Percentiles rank a stretch among this genome's conserved stretches.
These are phyloP conservation scores for Coemansia sp. DNA, from an alignment of 192 early-diverging fungal genomes.

Conservation along the genomic window DNA sequence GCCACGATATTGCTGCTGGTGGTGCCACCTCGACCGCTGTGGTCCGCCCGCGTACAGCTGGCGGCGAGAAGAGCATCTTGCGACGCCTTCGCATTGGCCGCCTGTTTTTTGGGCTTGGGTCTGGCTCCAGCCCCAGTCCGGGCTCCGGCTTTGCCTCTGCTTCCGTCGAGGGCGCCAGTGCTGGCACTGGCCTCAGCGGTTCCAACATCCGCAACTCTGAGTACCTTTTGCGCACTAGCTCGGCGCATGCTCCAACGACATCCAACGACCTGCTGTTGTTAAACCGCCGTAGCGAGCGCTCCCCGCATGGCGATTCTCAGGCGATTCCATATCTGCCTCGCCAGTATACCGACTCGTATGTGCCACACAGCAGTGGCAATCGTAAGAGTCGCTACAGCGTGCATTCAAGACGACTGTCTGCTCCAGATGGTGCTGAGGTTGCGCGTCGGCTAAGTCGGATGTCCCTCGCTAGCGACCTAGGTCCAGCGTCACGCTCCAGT, in stretches of 20 bases:
- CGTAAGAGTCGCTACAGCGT: slow-evolving; percentile 48
- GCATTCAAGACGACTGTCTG: slow-evolving; percentile 44
- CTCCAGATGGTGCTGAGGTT: slow-evolving; percentile 42
- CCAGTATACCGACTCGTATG: neutral
- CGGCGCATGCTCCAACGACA: slow-evolving; percentile 28
- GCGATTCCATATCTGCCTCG: slow-evolving; percentile 1
- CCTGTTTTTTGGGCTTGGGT: slow-evolving; percentile 39
- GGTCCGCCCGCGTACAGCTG: slow-evolving; percentile 47
- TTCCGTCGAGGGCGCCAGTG: slow-evolving; percentile 8
- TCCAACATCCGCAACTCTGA: slow-evolving; percentile 6
- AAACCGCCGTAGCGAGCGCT: neutral
- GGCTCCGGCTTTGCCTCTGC: slow-evolving; percentile 2
- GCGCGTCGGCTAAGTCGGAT: slow-evolving; percentile 24
- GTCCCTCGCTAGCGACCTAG: neutral
- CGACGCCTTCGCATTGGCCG: slow-evolving; percentile 51
- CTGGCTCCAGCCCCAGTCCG: slow-evolving; percentile 2
- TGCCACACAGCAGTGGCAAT: slow-evolving; percentile 9
- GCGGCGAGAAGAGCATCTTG: slow-evolving; percentile 44
- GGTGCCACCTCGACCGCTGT: neutral
- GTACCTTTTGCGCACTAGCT: slow-evolving; percentile 29
- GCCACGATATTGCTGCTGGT: neutral
- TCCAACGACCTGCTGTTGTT: neutral
- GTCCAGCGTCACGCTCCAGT: neutral
- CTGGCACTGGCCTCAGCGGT: slow-evolving; percentile 7
- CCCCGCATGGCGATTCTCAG: neutral